Base-by-base conservation (phyloP, 108 stramenopile genomes). In the Cyclotella kingstonii region DNA sequence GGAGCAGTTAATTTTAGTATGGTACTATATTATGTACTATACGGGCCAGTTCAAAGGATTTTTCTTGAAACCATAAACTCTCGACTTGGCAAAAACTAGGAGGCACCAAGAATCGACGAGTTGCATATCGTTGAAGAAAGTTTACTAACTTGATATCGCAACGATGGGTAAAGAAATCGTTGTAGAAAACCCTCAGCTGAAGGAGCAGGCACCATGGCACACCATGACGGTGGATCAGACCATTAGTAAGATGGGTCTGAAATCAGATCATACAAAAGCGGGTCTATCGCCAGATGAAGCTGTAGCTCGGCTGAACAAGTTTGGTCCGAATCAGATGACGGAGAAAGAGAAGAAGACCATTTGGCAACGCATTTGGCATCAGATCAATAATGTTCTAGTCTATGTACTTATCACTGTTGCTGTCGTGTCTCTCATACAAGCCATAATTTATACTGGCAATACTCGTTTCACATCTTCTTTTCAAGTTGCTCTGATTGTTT, bases 401-500 rank as follows among this genome's bases (percentile, higher is more conserved):
- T 81, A 81, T 49, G 84, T 89, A 31, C 81, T 89, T 29, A 73
- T 84, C 22, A 66, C 80, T 30, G 88, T 89, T 15, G 88, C 88
- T 28, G 41, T 84, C 33, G 81, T 89, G 19, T 84, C 83, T 17
- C 55, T 71, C 14, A 56, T 78, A 56, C 68, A 70, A 42, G 88
- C 80, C 19, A 61, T 79, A 14, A 34, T 53, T 17, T 48, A 54
- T 5, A 61, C 41, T 15, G 34, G 66, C 10, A 59, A 83, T 30
- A 49, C 48, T 4, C 41, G 45, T 8, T 54, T 83, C 36, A 81
- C 81, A 25, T 73, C 79, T 66, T 81, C 62, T 56, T 72, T 89
- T 45, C 78, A 89, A 70, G 81, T 86, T 40, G 79, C 61, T 17
- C 69, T 89, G 15, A 89, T 89, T 50, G 18, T 83, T 33, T 54